A percentile compares a stretch with the other conserved stretches of the same genome.
phyloP scores from a whole-genome alignment of 805 yeast species.

The Myxozyma neglecta region DNA sequence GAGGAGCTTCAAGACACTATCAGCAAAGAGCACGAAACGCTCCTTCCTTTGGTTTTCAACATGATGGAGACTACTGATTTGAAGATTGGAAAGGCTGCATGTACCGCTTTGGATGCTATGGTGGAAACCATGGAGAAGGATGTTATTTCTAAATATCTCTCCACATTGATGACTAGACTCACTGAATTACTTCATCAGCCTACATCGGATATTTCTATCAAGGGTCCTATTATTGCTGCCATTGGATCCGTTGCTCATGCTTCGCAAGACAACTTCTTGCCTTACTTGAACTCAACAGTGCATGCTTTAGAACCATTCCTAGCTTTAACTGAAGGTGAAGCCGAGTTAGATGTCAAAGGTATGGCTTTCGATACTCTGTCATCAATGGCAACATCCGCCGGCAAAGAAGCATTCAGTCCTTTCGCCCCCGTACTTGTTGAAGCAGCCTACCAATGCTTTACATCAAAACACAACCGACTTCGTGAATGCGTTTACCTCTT shows the following conservation, averaged over 20 bases:
- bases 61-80: slow-evolving; percentile 81
- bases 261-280: slow-evolving; percentile 81
- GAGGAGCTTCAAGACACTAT: slow-evolving; percentile 81
- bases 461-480: slow-evolving; percentile 75
- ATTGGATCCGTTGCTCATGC: slow-evolving; percentile 97
- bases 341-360: slow-evolving; percentile 88
- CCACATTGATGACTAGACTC: slow-evolving; percentile 85
- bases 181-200: slow-evolving; percentile 79
- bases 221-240: slow-evolving; percentile 79
- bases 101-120: slow-evolving; percentile 86
- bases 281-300: slow-evolving; percentile 81
- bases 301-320: slow-evolving; percentile 80
- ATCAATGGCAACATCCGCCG: slow-evolving; percentile 95
- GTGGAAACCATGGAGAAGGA: slow-evolving; percentile 89
- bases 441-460: slow-evolving; percentile 78
- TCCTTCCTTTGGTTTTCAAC: slow-evolving; percentile 81
- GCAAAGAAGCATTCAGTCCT: slow-evolving; percentile 80
- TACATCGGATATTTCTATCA: slow-evolving; percentile 47
- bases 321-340: slow-evolving; percentile 71
- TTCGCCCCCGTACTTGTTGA: slow-evolving; percentile 86
- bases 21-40: slow-evolving; percentile 77
- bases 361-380: slow-evolving; percentile 90
- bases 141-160: slow-evolving; percentile 76
- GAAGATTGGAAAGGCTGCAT: slow-evolving; percentile 85
- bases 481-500: slow-evolving; percentile 95